phyloP scores from a whole-genome alignment of 352 stramenopile genomes.

The Thalassiosira ordinaria region DNA sequence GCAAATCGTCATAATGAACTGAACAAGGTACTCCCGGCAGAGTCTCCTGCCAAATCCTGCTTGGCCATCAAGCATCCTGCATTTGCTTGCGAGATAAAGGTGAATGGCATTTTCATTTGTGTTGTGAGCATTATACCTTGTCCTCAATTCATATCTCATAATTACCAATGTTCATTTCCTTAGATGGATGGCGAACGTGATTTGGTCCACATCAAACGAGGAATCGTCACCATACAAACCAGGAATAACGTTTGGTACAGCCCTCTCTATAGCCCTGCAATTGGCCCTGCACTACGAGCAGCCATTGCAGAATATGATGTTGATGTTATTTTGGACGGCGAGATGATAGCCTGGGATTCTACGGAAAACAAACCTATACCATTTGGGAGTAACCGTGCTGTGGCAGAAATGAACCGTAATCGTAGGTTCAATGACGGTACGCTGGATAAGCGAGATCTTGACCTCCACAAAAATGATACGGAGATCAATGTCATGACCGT shows the following conservation, averaged over 20 bases:
- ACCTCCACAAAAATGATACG: slow-evolving; percentile 60
- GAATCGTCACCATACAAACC: slow-evolving; percentile 76
- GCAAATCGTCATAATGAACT: slow-evolving; percentile 45
- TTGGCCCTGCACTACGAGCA: slow-evolving; percentile 73
- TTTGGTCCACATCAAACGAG: slow-evolving; percentile 73
- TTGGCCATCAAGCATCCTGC: slow-evolving; percentile 75
- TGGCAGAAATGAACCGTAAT: slow-evolving; percentile 69
- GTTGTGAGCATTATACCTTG: too few species aligned
- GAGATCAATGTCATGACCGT: slow-evolving; percentile 60
- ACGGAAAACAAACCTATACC: slow-evolving; percentile 64
- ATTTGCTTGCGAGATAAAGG: slow-evolving; percentile 83
- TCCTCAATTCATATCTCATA: too few species aligned
- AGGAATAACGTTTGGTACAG: slow-evolving; percentile 77
- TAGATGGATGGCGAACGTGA: slow-evolving; percentile 83
- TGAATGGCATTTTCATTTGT: too few species aligned
- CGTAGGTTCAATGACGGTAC: slow-evolving; percentile 57
- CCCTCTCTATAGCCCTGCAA: slow-evolving; percentile 73
- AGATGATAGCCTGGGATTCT: slow-evolving; percentile 82
- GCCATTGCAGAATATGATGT: slow-evolving; percentile 70
- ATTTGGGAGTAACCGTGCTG: slow-evolving; percentile 78
- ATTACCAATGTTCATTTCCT: too few species aligned
- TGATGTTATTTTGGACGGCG: slow-evolving; percentile 83
- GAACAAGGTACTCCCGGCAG: slow-evolving; percentile 34
- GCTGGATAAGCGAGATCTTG: slow-evolving; percentile 73
- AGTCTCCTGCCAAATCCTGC: slow-evolving; percentile 39